These are phyloP conservation scores for Heimioporus sp. DNA, from an alignment of 768 basidiomycete species.

Conservation along the genomic window DNA sequence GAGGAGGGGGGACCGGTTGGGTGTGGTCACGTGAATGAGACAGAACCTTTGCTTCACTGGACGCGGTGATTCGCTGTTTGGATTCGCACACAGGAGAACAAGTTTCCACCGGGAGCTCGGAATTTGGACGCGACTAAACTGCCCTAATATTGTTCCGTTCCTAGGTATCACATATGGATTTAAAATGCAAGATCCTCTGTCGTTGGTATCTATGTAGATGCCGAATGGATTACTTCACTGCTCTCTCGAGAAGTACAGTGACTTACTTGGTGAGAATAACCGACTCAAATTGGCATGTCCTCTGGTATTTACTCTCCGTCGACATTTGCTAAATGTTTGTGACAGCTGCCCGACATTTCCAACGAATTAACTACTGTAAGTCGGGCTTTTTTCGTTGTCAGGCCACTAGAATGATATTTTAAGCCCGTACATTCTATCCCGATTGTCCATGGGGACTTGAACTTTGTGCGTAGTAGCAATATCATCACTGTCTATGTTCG, in stretches of 20 bases:
- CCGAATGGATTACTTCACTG: constrained; percentile 23
- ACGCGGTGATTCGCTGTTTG: constrained; percentile 8
- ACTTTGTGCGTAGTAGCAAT: constrained; percentile 2
- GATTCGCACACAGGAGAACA: neutral
- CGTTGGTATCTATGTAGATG: constrained; percentile 33
- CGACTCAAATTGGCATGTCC: constrained; percentile 15
- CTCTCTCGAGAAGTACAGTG: constrained; percentile 12
- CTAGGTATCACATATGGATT: constrained; percentile 26
- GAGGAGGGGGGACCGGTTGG: neutral
- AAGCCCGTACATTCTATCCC: constrained; percentile 11
- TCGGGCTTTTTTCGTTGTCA: neutral
- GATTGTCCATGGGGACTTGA: constrained; percentile 20
- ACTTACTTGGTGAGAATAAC: neutral
- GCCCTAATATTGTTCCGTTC: constrained; percentile 28
- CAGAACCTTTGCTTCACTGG: neutral
- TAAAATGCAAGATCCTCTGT: constrained; percentile 18
- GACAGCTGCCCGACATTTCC: constrained; percentile 12
- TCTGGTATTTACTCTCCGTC: neutral
- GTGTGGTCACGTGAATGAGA: constrained; percentile 13
- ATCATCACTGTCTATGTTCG: neutral
- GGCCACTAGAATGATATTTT: neutral
- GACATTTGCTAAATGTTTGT: constrained; percentile 19
- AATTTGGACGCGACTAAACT: constrained; percentile 26
- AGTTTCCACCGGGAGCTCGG: constrained; percentile 29
- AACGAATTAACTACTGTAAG: constrained; percentile 16